Evolutionary conservation across 2,329 filamentous ascomycete species (phyloP).

Genomic region (Fusarium guadeloupense): DNA sequence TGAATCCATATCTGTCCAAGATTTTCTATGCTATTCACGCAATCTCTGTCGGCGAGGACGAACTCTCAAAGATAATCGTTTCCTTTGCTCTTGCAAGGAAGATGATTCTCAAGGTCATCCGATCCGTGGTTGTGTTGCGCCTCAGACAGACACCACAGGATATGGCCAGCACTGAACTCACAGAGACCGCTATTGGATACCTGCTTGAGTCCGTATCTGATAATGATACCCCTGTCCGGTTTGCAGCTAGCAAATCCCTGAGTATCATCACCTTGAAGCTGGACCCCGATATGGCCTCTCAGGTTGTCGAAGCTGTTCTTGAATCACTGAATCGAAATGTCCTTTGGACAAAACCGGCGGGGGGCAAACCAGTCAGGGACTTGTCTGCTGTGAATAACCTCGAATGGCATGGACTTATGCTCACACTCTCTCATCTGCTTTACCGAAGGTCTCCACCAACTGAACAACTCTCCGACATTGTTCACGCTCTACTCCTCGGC

Average conservation of each 20-base stretch:
- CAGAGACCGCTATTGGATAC: constrained; percentile 85
- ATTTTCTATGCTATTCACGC: constrained; percentile 73
- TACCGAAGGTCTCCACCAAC: constrained; percentile 84
- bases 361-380: constrained; percentile 59
- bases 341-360: constrained; percentile 58
- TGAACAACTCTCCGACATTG: constrained; percentile 74
- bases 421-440: constrained; percentile 86
- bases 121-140: constrained; percentile 75
- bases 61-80: constrained; percentile 63
- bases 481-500: constrained; percentile 80
- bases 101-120: constrained; percentile 83
- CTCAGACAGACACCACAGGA: constrained; percentile 61
- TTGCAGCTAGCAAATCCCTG: constrained; percentile 91
- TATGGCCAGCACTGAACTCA: constrained; percentile 59
- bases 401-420: constrained; percentile 90
- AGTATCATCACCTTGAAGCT: constrained; percentile 87
- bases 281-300: constrained; percentile 79
- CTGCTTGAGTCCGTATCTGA: constrained; percentile 82
- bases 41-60: constrained; percentile 62
- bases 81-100: constrained; percentile 84
- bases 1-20: constrained; percentile 70
- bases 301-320: constrained; percentile 88
- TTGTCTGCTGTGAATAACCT: constrained; percentile 80
- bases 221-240: constrained; percentile 88
- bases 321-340: constrained; percentile 71